These are phyloP conservation scores for Calonectria pseudoturangicola DNA, from an alignment of 2,329 filamentous ascomycete genomes.

Conservation along the genomic window DNA sequence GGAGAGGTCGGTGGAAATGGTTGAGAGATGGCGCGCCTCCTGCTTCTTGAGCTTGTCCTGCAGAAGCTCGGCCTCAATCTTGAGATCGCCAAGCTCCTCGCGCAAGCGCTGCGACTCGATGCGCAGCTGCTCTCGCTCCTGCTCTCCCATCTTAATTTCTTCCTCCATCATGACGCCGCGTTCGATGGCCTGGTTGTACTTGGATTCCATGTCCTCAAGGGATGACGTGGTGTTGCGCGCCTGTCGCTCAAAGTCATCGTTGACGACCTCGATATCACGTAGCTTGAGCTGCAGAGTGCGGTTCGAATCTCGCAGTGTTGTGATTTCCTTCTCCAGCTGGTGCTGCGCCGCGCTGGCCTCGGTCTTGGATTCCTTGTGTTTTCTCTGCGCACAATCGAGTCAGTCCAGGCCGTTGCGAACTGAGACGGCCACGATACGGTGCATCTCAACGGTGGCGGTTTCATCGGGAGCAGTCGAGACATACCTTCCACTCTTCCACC, in stretches of 20 bases:
- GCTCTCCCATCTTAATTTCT: slow-evolving; percentile 92
- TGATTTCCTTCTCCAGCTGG: slow-evolving; percentile 95
- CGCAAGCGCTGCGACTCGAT: slow-evolving; percentile 93
- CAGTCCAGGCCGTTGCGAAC: slow-evolving; percentile 35
- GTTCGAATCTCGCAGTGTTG: slow-evolving; percentile 88
- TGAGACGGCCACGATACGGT: not conserved
- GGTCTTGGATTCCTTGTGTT: slow-evolving; percentile 95
- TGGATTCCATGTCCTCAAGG: slow-evolving; percentile 96
- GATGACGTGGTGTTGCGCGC: slow-evolving; percentile 96
- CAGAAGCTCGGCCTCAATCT: slow-evolving; percentile 95
- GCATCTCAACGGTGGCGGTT: slow-evolving; percentile 4
- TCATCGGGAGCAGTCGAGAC: slow-evolving; percentile 51
- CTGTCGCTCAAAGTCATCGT: slow-evolving; percentile 98
- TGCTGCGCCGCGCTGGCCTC: slow-evolving; percentile 92
- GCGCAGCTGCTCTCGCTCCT: slow-evolving; percentile 90
- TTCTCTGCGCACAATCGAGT: slow-evolving; percentile 75
- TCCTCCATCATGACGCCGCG: slow-evolving; percentile 94
- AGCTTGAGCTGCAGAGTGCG: slow-evolving; percentile 87
- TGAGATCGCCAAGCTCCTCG: slow-evolving; percentile 93
- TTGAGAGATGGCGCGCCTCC: slow-evolving; percentile 74
- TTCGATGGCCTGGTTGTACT: slow-evolving; percentile 96
- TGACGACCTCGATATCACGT: slow-evolving; percentile 96
- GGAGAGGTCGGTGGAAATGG: slow-evolving; percentile 78
- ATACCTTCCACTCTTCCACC: slow-evolving; percentile 98
- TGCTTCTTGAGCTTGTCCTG: slow-evolving; percentile 93